Percentiles rank a stretch among this genome's conserved stretches.
Conservation (phyloP, 2,329 filamentous ascomycete species). For the Verticillium dahliae region DNA sequence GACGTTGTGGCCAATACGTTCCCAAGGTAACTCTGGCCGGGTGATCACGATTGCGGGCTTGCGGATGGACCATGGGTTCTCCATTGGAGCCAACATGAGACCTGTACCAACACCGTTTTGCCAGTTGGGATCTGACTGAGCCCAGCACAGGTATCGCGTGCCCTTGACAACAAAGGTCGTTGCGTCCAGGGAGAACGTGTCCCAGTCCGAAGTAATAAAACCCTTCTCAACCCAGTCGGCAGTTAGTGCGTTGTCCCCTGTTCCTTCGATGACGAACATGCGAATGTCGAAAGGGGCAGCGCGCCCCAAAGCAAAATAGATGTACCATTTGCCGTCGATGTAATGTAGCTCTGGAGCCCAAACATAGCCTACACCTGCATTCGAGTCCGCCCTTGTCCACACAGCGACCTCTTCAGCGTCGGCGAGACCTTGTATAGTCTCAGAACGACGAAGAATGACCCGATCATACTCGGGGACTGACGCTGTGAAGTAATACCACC, state of each 20-base stretch:
- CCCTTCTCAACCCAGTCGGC: constrained; percentile 21
- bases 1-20: constrained; percentile 14
- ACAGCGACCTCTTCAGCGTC: constrained; percentile 14
- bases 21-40: constrained; percentile 11
- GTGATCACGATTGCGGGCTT: constrained; percentile 10
- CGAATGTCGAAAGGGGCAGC: constrained; percentile 12
- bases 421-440: constrained; percentile 9
- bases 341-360: constrained; percentile 51
- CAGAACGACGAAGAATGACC: constrained; percentile 8
- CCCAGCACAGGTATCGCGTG: constrained; percentile 21
- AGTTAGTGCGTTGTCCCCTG: constrained; percentile 17
- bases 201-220: constrained; percentile 19
- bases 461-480: constrained; percentile 11
- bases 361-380: constrained; percentile 33
- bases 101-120: constrained; percentile 13
- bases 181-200: constrained; percentile 22
- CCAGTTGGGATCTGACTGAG: constrained; percentile 18
- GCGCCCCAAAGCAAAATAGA: constrained; percentile 35
- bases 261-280: constrained; percentile 20
- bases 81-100: constrained; percentile 17
- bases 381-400: constrained; percentile 31
- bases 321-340: constrained; percentile 44
- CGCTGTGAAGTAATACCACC: constrained; percentile 14
- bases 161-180: constrained; percentile 19
- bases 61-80: constrained; percentile 20